phyloP scores from a whole-genome alignment of 208 protist species.

The Trypanosoma caninum region DNA sequence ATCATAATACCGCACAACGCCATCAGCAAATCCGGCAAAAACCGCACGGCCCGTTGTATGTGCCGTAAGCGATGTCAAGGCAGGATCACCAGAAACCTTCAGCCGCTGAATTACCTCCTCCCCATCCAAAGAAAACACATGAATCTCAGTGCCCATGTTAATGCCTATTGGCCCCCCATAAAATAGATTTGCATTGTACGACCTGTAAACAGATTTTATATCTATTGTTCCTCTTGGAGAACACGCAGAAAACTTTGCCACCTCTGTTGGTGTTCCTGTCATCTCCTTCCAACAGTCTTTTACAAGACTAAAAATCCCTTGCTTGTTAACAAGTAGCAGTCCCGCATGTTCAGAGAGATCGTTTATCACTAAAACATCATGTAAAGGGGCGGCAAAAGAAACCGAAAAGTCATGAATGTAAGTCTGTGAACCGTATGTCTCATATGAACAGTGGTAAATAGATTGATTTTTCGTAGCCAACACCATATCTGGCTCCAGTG shows the following conservation, averaged over 20 bases:
- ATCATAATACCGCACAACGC: conserved; percentile 85
- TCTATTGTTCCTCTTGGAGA: conserved; percentile 52
- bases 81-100: conserved; percentile 61
- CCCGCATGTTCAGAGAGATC: conserved; percentile 83
- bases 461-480: conserved; percentile 65
- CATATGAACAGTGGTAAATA: conserved; percentile 74
- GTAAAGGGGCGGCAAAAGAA: conserved; percentile 52
- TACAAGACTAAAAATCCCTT: conserved; percentile 70
- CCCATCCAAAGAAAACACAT: conserved; percentile 70
- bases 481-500: conserved; percentile 72
- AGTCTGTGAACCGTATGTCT: conserved; percentile 61
- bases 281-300: conserved; percentile 54
- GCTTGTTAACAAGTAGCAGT: conserved; percentile 72
- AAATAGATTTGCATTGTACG: conserved; percentile 66
- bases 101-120: conserved; percentile 82
- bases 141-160: conserved; percentile 65
- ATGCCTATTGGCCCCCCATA: conserved; percentile 77
- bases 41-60: conserved; percentile 72
- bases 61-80: conserved; percentile 56
- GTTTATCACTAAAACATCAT: conserved; percentile 78
- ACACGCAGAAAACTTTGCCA: conserved; percentile 76
- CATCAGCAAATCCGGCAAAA: conserved; percentile 75
- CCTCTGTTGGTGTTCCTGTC: conserved; percentile 52
- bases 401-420: conserved; percentile 62
- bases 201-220: conserved; percentile 72